Conservation (phyloP, 176 grass and related monocot genomes). For the Dendrocalamus sinicus region DNA sequence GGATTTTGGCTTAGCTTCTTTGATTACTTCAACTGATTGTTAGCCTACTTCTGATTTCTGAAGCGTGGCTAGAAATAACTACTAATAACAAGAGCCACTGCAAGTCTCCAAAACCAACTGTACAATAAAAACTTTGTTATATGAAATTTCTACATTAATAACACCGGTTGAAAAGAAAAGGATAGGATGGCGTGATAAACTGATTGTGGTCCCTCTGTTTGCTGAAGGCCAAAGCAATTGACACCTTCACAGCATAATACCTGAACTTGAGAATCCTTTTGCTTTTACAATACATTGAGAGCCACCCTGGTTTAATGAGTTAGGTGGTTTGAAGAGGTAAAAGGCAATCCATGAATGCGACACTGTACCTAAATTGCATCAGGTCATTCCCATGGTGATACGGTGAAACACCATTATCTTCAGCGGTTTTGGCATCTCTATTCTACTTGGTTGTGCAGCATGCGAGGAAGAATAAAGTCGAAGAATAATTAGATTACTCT, state of each 20-base stretch:
- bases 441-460: neutral
- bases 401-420: neutral
- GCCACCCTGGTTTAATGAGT: slow-evolving; percentile 12
- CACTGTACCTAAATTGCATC: neutral
- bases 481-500: neutral
- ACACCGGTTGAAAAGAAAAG: neutral
- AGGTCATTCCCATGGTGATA: neutral
- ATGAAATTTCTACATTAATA: slow-evolving; percentile 20
- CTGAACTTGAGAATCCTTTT: slow-evolving; percentile 20
- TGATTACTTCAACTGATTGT: slow-evolving; percentile 9
- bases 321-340: slow-evolving; percentile 25
- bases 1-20: neutral
- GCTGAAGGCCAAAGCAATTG: slow-evolving; percentile 51
- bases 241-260: slow-evolving; percentile 24
- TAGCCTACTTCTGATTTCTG: neutral
- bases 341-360: slow-evolving; percentile 2
- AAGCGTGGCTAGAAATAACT: neutral
- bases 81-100: neutral
- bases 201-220: slow-evolving; percentile 35
- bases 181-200: neutral
- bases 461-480: neutral
- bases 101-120: slow-evolving; percentile 20
- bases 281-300: slow-evolving; percentile 4
- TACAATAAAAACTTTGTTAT: neutral
- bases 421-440: neutral